phyloP scores from a whole-genome alignment of 192 early-diverging fungal species.

The Anaeromyces robustus region DNA sequence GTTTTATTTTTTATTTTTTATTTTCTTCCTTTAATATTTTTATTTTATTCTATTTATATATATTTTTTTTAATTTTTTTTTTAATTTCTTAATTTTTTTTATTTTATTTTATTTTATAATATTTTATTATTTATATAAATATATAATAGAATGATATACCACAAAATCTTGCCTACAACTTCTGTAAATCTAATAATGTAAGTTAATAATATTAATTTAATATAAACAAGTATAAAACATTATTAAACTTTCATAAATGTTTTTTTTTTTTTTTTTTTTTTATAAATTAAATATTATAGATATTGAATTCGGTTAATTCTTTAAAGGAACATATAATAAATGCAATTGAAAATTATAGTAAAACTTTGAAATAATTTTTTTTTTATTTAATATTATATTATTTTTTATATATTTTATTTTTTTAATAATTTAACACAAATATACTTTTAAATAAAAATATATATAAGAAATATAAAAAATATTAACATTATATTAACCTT shows the following conservation, averaged over 20 bases:
- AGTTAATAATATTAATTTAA: neutral
- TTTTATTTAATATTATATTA: too few relatives aligned
- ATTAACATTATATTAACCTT: too few relatives aligned
- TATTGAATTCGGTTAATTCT: neutral
- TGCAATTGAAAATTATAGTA: neutral
- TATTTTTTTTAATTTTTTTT: neutral
- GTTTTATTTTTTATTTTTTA: neutral
- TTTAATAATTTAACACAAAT: too few relatives aligned
- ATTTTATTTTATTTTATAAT: neutral
- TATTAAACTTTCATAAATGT: too few relatives aligned
- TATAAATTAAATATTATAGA: neutral
- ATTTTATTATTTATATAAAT: neutral
- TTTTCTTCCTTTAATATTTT: too few relatives aligned
- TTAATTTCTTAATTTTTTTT: neutral
- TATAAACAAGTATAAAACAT: too few relatives aligned
- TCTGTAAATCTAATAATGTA: constrained; percentile 6
- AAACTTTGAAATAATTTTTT: neutral
- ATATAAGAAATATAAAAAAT: too few relatives aligned
- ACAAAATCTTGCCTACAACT: constrained; percentile 3
- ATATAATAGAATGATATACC: constrained; percentile 1
- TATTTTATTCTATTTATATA: neutral
- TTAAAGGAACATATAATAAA: neutral
- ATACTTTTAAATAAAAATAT: too few relatives aligned
- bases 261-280: neutral
- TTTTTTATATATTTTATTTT: too few relatives aligned